phyloP scores from a whole-genome alignment of 805 yeast genomes.

The Brettanomyces anomalus region DNA sequence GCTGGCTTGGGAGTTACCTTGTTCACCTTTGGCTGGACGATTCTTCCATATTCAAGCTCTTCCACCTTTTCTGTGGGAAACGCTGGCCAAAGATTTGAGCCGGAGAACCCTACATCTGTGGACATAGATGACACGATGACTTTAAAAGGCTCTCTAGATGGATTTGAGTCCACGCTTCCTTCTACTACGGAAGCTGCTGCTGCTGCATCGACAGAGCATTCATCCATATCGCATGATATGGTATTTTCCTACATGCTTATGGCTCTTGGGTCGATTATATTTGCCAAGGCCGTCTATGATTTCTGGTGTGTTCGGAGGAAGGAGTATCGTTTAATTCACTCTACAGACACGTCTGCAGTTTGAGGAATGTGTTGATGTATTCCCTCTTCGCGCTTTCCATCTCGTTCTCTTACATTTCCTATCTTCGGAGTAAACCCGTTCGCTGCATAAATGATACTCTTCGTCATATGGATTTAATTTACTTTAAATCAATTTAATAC shows the following conservation, averaged over 20 bases:
- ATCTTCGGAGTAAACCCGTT: neutral
- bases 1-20: slow-evolving; percentile 86
- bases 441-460: neutral
- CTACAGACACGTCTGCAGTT: neutral
- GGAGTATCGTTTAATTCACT: slow-evolving; percentile 31
- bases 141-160: slow-evolving; percentile 20
- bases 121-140: slow-evolving; percentile 26
- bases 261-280: slow-evolving; percentile 57
- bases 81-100: slow-evolving; percentile 34
- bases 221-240: slow-evolving; percentile 6
- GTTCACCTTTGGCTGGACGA: slow-evolving; percentile 55
- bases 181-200: slow-evolving; percentile 7
- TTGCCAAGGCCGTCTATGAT: slow-evolving; percentile 60
- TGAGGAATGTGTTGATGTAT: neutral
- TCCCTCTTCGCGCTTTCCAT: neutral
- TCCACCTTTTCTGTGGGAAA: slow-evolving; percentile 6
- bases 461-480: neutral
- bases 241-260: slow-evolving; percentile 55
- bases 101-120: slow-evolving; percentile 49
- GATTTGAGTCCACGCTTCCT: slow-evolving; percentile 17
- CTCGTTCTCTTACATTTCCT: neutral
- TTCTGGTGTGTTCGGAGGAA: slow-evolving; percentile 67
- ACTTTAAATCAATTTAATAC: neutral
- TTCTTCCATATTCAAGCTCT: slow-evolving; percentile 36
- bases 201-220: slow-evolving; percentile 3